phyloP scores from a whole-genome alignment of 2,329 filamentous ascomycete genomes.

The Neurospora sp. region DNA sequence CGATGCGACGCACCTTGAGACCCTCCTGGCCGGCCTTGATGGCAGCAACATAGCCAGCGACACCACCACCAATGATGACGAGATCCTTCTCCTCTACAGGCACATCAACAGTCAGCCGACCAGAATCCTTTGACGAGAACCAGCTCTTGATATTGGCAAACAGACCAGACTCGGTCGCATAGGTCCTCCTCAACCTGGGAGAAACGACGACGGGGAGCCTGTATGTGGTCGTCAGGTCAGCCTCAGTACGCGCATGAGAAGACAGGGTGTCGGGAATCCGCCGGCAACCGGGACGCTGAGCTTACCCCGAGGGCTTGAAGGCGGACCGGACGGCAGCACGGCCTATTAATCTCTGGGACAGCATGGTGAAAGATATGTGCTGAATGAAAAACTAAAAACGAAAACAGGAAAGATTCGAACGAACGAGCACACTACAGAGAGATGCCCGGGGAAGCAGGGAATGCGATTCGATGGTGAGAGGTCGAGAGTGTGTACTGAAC shows the following conservation, averaged over 20 bases:
- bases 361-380: constrained; percentile 34
- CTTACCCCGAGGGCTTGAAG: constrained; percentile 45
- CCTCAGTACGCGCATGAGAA: constrained; percentile 5
- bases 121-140: constrained; percentile 20
- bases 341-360: constrained; percentile 51
- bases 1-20: constrained; percentile 59
- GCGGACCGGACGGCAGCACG: constrained; percentile 47
- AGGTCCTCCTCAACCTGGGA: constrained; percentile 46
- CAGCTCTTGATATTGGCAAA: constrained; percentile 29
- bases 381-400: not conserved
- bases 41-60: constrained; percentile 95
- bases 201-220: constrained; percentile 16
- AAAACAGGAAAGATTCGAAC: not conserved
- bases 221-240: not conserved
- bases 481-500: constrained; percentile 2
- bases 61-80: constrained; percentile 94
- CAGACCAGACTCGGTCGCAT: constrained; percentile 48
- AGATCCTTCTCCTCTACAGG: constrained; percentile 81
- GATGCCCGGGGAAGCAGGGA: constrained; percentile 1
- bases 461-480: constrained; percentile 5
- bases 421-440: constrained; percentile 1
- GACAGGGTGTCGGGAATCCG: not conserved
- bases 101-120: constrained; percentile 28
- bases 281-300: constrained; percentile 16
- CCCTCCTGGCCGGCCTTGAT: constrained; percentile 99